Conservation (phyloP, 176 grass and related monocot species). For the Cocos nucifera region DNA sequence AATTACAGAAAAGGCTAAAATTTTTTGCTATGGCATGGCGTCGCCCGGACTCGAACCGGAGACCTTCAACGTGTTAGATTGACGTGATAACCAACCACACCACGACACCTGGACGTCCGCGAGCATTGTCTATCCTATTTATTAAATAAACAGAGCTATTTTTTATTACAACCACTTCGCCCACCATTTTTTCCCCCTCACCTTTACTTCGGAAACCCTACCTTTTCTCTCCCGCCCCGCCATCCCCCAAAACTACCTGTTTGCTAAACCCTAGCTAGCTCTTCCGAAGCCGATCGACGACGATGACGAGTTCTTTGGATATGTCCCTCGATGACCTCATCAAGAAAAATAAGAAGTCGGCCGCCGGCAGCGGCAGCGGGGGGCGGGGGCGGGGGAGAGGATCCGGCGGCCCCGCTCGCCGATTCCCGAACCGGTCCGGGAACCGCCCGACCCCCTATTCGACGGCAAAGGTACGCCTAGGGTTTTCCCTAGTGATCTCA, state of each 20-base stretch:
- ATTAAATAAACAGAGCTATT: too few relatives aligned
- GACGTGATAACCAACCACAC: constrained; percentile 18
- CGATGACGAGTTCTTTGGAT: constrained; percentile 49
- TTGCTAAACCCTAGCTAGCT: too few relatives aligned
- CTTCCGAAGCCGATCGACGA: too few relatives aligned
- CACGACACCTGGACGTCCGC: too few relatives aligned
- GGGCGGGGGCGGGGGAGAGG: not conserved
- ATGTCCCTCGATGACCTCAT: constrained; percentile 75
- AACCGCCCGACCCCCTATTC: constrained; percentile 22
- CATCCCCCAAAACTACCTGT: too few relatives aligned
- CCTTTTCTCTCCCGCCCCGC: too few relatives aligned
- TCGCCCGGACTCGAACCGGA: constrained; percentile 15
- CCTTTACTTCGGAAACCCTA: too few relatives aligned
- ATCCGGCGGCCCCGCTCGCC: constrained; percentile 12
- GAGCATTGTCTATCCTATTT: too few relatives aligned
- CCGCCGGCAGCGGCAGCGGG: not conserved
- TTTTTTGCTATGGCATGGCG: too few relatives aligned
- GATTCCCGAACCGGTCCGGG: constrained; percentile 27
- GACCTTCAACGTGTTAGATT: constrained; percentile 17
- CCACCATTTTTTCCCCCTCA: fast-evolving
- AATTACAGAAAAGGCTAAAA: too few relatives aligned
- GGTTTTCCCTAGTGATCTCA: not conserved
- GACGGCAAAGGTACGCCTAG: constrained; percentile 1
- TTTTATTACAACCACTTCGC: too few relatives aligned
- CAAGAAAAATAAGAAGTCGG: constrained; percentile 41